Base-by-base conservation (phyloP, 495 filamentous ascomycete genomes). In the Penicillium simplicissimum region DNA sequence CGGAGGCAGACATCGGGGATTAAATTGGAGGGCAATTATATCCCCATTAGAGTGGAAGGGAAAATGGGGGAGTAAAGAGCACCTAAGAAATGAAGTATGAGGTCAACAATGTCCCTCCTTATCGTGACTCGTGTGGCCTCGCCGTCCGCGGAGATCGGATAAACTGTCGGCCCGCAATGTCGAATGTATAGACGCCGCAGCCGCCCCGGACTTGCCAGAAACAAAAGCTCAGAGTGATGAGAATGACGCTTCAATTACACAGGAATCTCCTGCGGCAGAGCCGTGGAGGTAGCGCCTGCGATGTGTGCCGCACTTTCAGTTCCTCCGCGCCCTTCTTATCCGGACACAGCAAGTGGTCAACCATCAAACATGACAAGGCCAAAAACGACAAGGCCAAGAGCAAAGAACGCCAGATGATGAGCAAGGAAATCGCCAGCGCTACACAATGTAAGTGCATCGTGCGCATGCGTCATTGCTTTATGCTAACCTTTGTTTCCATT, bases 361-460 rank as follows among this genome's bases (percentile, higher is more conserved):
- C 93, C 63, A 97, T 97, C 76, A 90, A 87, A 64, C 96, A 99
- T 71, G 91, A 93, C 76, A 99, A 99, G 74, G 90, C 85, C 40
- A 88, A 86, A 64, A 85, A 85, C 62, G 93, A 97, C 76, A 78
- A 77, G 70, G 75, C 69, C 13, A 82, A 79, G 68, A 80, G 74
- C 71, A 85, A 75, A 59, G 80, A 81, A 63, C 81, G 75, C 23
- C 76, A 78, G 40, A 72, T 79, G 49, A 59, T 87, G 37, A 72
- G 73, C 48, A 77, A 83, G 58, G 84, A 87, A 49, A 81, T 86
- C 23, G 75, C 69, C 61, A 76, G 62, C 40, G 85, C 85, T 15
- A 82, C 80, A 21, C 86, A 86, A 69, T 70, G 85, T 85, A 71
- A 33, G 35, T 17, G 28, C 64, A 25, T 40, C 48, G 42, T 61